Conservation (phyloP, 2,329 filamentous ascomycete genomes). For the Drechmeria coniospora region DNA sequence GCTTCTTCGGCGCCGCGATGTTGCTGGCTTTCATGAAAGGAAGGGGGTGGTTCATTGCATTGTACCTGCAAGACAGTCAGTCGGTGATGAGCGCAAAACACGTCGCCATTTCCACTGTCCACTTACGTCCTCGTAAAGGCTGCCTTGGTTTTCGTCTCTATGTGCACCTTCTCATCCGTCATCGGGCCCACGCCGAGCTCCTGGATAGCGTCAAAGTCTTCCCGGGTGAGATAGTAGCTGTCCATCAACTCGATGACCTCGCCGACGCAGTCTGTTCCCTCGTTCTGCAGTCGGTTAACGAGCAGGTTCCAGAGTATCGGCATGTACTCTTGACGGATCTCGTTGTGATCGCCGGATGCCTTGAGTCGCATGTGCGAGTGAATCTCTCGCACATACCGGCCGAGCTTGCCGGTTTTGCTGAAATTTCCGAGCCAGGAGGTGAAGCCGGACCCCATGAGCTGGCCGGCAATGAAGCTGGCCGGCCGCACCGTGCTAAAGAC, state of each 20-base stretch:
- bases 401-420: conserved; percentile 67
- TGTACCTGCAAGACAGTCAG: conserved; percentile 47
- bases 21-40: conserved; percentile 92
- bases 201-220: conserved; percentile 85
- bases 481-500: conserved; percentile 90
- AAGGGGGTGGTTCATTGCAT: conserved; percentile 69
- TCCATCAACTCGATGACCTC: conserved; percentile 93
- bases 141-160: conserved; percentile 75
- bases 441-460: conserved; percentile 60
- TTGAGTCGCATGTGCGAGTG: conserved; percentile 93
- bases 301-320: conserved; percentile 75
- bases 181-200: conserved; percentile 83
- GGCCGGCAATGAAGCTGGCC: conserved; percentile 72
- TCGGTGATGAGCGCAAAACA: conserved; percentile 1
- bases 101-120: background rate
- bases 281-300: conserved; percentile 54
- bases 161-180: conserved; percentile 56
- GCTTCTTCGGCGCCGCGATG: conserved; percentile 56
- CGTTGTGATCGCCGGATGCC: conserved; percentile 79
- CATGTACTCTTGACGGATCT: conserved; percentile 87
- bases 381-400: conserved; percentile 76
- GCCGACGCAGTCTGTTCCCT: conserved; percentile 69
- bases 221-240: conserved; percentile 84
- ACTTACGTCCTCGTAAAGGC: conserved; percentile 79
- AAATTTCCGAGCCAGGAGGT: conserved; percentile 92